Base-by-base conservation (phyloP, 2,329 filamentous ascomycete genomes). In the Phialemoniopsis sp. region DNA sequence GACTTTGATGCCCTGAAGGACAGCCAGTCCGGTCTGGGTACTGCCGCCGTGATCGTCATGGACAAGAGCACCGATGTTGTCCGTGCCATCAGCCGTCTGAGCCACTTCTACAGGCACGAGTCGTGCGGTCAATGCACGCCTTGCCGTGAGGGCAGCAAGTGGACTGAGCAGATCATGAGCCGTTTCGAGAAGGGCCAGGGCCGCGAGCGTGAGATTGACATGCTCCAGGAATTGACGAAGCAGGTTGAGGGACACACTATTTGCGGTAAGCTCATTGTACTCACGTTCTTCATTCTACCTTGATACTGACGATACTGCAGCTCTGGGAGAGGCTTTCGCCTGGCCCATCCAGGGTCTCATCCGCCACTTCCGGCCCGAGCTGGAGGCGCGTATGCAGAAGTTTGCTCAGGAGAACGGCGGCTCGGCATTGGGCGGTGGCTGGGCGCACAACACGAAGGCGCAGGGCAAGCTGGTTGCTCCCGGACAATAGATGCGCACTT, bases 171-270 rank as follows among this genome's bases (percentile, higher is more conserved):
- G 75, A 97, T 98, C 66, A 97, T 98, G 93, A 75, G 86, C 66
- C 85, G 93, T 41, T 95, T 98, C 55, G 89, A 95, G 74, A 86
- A 87, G 64, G 93, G 93, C 43, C 81, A 88, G 66, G 93, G 87
- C 44, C 82, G 87, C 46, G 82, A 85, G 65, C 79, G 93, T 45
- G 93, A 98, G 70, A 98, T 98, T 62, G 93, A 98, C 64, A 98
- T 98, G 93, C 79, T 98, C 51, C 93, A 96, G 72, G 93, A 98
- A 74, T 72, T 98, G 53, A 98, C 93, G 47, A 98, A 98, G 78
- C 93, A 98, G 71, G 93, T 98, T 46, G 93, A 98, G 72, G 93
- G 93, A 10, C 93, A 98, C 74, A 97, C 93, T 35, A 98, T 98
- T 58, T 98, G 93, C 68, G 93, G 82, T 86, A 78, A 60, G 80